Evolutionary conservation across 352 stramenopile species (phyloP).

Genomic region (Phytophthora cryptogea): DNA sequence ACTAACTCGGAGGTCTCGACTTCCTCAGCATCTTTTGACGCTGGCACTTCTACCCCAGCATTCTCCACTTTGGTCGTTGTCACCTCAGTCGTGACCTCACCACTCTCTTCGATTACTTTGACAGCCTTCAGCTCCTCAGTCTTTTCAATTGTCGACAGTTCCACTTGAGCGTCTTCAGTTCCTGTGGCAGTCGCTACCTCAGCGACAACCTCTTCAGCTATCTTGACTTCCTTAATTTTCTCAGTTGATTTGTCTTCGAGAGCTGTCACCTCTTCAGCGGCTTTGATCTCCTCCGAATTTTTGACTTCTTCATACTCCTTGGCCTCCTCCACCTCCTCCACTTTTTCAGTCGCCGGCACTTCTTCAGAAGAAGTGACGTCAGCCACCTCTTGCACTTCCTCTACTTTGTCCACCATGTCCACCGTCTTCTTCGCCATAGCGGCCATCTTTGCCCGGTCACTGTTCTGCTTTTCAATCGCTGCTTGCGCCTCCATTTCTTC

Average conservation of each 20-base stretch:
- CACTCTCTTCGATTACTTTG: background rate
- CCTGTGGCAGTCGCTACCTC: too few relatives aligned
- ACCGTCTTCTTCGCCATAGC: constrained; percentile 18
- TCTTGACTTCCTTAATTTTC: constrained; percentile 1
- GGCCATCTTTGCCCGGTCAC: constrained; percentile 15
- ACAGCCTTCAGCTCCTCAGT: background rate
- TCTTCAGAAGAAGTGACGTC: constrained; percentile 1
- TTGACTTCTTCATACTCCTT: background rate
- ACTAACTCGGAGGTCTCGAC: background rate
- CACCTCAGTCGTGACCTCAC: background rate
- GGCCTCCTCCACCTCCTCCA: background rate
- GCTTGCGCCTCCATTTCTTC: constrained; percentile 36
- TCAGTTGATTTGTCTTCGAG: background rate
- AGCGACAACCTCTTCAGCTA: background rate
- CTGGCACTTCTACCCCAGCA: background rate
- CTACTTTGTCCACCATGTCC: background rate
- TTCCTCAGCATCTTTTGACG: background rate
- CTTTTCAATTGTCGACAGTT: background rate
- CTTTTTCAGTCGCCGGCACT: background rate
- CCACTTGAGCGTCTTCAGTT: too few relatives aligned
- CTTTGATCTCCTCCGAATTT: background rate
- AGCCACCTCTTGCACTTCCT: background rate
- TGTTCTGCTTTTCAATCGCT: constrained; percentile 30
- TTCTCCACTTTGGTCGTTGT: background rate
- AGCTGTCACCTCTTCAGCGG: background rate